phyloP scores from a whole-genome alignment of 176 grass and related monocot species.

The Zoysia pacifica region DNA sequence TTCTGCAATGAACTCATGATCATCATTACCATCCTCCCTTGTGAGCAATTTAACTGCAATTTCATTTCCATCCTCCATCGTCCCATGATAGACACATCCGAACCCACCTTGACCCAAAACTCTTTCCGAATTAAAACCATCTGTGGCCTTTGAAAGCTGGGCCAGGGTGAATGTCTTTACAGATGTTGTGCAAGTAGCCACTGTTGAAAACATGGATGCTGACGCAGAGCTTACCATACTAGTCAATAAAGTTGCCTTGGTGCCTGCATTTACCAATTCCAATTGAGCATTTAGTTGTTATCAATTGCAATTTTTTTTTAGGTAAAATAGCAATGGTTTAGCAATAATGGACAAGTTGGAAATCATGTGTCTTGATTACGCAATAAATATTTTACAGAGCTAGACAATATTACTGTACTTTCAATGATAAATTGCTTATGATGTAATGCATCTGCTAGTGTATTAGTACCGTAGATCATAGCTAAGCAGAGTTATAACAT shows the following conservation, averaged over 20 bases:
- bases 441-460: neutral
- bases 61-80: conserved; percentile 64
- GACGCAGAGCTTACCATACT: conserved; percentile 70
- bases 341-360: neutral
- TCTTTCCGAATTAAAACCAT: conserved; percentile 69
- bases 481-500: conserved; percentile 7
- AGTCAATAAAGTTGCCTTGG: conserved; percentile 65
- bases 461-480: neutral
- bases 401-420: neutral
- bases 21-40: conserved; percentile 71
- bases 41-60: conserved; percentile 97
- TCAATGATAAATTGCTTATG: neutral
- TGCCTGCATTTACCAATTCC: conserved; percentile 35
- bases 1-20: conserved; percentile 90
- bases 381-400: neutral
- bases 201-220: conserved; percentile 64
- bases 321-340: conserved; percentile 7
- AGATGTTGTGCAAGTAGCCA: conserved; percentile 64
- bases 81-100: conserved; percentile 82
- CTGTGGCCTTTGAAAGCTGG: conserved; percentile 83
- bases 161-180: conserved; percentile 75
- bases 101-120: conserved; percentile 93
- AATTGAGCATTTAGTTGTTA: conserved; percentile 37
- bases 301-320: neutral
- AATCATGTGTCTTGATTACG: neutral